Evolutionary conservation across 108 stramenopile genomes (phyloP), one percentile per base, ranked within the genome.

Genomic region (Asterionellopsis glacialis): DNA sequence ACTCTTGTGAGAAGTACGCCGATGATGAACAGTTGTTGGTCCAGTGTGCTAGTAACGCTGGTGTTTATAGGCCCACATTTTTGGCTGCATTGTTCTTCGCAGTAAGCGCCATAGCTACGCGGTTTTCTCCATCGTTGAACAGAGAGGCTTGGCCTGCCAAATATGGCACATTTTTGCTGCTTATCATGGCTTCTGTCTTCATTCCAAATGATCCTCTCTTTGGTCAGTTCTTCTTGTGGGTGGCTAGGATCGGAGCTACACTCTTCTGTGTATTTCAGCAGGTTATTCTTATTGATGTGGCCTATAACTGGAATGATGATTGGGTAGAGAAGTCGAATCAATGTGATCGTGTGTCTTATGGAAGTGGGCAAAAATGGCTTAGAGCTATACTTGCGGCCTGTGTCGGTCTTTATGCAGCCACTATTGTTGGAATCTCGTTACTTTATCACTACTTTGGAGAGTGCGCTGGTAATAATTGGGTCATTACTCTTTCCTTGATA

Each of bases 291-390:
- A 81, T 93, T 64, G 92, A 94, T 66, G 42, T 94, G 14, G 92
- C 92, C 11, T 94, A 90, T 61, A 84, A 88, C 59, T 86, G 82
- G 83, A 94, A 94, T 61, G 92, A 94, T 40, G 61, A 67, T 41
- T 88, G 85, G 85, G 88, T 94, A 16, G 83, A 84, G 40, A 76
- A 73, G 45, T 82, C 92, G 2, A 79, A 90, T 71, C 63, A 80
- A 47, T 66, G 72, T 9, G 92, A 90, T 67, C 70, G 82, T 1
- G 48, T 87, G 28, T 67, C 72, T 16, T 90, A 82, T 70, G 92
- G 89, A 9, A 72, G 63, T 49, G 91, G 87, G 0, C 64, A 56
- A 26, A 51, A 62, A 3, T 93, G 91, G 91, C 70, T 89, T 16
- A 76, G 78, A 23, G 85, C 76, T 3, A 85, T 88, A 44, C 78